A percentile compares a stretch with the other conserved stretches of the same genome.
phyloP scores from a whole-genome alignment of 2,329 filamentous ascomycete genomes.

The Sphaerulina populicola region DNA sequence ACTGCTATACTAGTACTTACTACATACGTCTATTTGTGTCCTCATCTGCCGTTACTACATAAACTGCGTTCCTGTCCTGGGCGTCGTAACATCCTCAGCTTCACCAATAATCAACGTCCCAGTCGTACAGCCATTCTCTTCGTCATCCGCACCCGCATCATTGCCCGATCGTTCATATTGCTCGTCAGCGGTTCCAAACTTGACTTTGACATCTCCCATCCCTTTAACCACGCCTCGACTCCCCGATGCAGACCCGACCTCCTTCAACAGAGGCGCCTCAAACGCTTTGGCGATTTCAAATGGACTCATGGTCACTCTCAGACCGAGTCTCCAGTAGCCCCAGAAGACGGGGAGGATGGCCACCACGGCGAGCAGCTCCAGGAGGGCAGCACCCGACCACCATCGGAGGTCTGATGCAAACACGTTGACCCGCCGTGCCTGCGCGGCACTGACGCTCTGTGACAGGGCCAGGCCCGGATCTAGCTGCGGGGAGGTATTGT shows the following conservation, averaged over 20 bases:
- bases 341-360: constrained; percentile 14
- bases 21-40: too few species aligned
- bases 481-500: not conserved
- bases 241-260: not conserved
- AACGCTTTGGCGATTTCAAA: constrained; percentile 5
- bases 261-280: not conserved
- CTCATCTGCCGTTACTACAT: not conserved
- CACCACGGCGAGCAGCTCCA: constrained; percentile 11
- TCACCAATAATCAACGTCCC: not conserved
- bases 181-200: not conserved
- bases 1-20: too few species aligned
- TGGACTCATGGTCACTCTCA: not conserved
- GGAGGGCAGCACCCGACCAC: constrained; percentile 10
- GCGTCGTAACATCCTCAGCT: not conserved
- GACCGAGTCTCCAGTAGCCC: constrained; percentile 15
- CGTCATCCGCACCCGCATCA: not conserved
- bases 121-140: not conserved
- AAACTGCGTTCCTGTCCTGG: constrained; percentile 1
- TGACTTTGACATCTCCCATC: constrained; percentile 2
- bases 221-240: constrained; percentile 2
- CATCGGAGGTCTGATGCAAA: constrained; percentile 14
- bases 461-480: constrained; percentile 6
- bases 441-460: constrained; percentile 5
- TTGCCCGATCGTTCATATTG: not conserved
- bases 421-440: constrained; percentile 14